Base-by-base conservation (phyloP, 2,329 filamentous ascomycete species). In the Paecilomyces formosus region DNA sequence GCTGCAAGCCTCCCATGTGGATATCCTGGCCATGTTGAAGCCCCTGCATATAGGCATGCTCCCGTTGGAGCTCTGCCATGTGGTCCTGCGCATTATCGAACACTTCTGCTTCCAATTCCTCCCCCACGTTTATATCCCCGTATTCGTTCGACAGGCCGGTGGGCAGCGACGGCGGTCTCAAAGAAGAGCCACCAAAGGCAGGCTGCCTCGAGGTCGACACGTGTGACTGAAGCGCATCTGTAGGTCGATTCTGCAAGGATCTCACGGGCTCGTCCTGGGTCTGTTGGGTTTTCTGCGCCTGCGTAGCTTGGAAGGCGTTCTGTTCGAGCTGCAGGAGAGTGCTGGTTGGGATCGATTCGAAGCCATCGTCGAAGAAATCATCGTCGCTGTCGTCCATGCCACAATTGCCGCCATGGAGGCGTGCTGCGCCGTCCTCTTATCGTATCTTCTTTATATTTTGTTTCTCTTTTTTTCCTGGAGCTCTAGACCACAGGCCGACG, bases 341-440 rank as follows among this genome's bases (percentile, higher is more conserved):
- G 57, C 75, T 68, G 28, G 74, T 68, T 52, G 76, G 73, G 56
- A 80, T 69, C 58, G 72, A 73, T 60, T 78, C 78, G 64, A 78
- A 74, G 61, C 72, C 73, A 61, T 78, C 75, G 63, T 79, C 77
- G 68, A 79, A 78, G 65, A 74, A 74, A 59, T 78, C 76, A 68
- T 79, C 75, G 66, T 77, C 76, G 68, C 72, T 74, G 67, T 73
- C 72, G 71, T 77, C 77, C 77, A 78, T 78, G 68, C 74, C 75
- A 55, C 53, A 54, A 55, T 63, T 62, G 61, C 63, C 64, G 72
- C 72, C 72, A 75, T 74, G 68, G 65, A 61, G 22, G 55, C 24
- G 58, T 49, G 49, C 55, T 30, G 35, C 24, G 30, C 33, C 24
- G 55, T 28, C 18, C 39, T 18, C 9, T 8, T 45, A 18, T 45